Base-by-base conservation (phyloP, 2,329 filamentous ascomycete species). In the Colletotrichum destructivum region DNA sequence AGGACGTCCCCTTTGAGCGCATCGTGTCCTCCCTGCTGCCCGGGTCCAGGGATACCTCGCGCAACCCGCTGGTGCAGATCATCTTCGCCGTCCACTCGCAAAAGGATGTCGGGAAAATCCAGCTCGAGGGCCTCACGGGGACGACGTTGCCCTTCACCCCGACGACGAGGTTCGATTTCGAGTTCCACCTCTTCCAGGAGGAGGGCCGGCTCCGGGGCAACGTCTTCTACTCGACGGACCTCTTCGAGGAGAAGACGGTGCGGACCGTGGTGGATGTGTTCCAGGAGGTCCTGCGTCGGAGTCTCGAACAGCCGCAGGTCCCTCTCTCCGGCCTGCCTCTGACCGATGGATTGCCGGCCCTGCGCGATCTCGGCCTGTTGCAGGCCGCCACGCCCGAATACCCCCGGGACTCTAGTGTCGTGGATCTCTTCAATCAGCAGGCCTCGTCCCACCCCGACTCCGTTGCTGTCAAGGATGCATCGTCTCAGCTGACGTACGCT, bases 131-230 rank as follows among this genome's bases (percentile, higher is more conserved):
- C 5, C 52, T 69, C 6, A 44, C 35, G 2, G 44, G 31, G 12
- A 61, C 46, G 12, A 23, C 16, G 11, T 3, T 78, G 0, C 1
- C 47, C 2, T 56, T 61, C 4, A 51, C 63, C 8, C 52, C 62
- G 0, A 69, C 74, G 1, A 64, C 61, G 5, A n/a, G 61, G 2
- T 64, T 64, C 31, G 61, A 63, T 26, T 16, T 63, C 6, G 61
- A 63, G 31, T 75, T 78, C 0, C 77, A 78, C 49, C 21, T 78
- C 0, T 76, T 74, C 49, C 76, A 76, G 12, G 72, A 76, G 38
- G 42, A 74, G 0, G 44, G 57, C 11, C 38, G 57, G 0, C 62
- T 78, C 0, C 60, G 63, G 3, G 76, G 77, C 0, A 54, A 57
- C 2, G 44, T 74, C 4, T 49, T 75, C 4, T 79, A 73, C 44